A percentile compares a stretch with the other conserved stretches of the same genome.
phyloP scores from a whole-genome alignment of 2,329 filamentous ascomycete species.

The Phaeomoniella chlamydospora region DNA sequence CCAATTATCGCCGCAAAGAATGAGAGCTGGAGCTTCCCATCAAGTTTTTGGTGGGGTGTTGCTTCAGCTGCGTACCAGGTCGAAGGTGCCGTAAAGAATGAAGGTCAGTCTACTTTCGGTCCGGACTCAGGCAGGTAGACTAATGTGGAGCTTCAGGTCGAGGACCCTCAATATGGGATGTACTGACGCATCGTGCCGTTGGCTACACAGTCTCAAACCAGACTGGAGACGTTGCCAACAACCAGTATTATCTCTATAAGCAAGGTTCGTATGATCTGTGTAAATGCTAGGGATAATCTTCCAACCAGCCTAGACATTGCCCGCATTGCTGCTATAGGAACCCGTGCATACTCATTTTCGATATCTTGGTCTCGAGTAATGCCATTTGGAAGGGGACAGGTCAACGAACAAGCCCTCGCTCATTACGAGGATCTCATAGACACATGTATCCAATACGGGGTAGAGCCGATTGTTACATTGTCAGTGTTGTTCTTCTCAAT shows the following conservation, averaged over 20 bases:
- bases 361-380: slow-evolving; percentile 35
- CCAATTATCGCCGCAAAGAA: slow-evolving; percentile 1
- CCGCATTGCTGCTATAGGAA: slow-evolving; percentile 22
- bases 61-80: slow-evolving; percentile 28
- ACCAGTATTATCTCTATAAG: slow-evolving; percentile 36
- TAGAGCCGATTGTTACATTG: slow-evolving; percentile 30
- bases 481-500: neutral
- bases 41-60: slow-evolving; percentile 28
- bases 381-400: slow-evolving; percentile 30
- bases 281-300: neutral
- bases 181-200: slow-evolving; percentile 17
- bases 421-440: slow-evolving; percentile 36
- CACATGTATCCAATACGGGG: slow-evolving; percentile 24
- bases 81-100: slow-evolving; percentile 26
- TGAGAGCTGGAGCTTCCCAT: slow-evolving; percentile 15
- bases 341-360: slow-evolving; percentile 27
- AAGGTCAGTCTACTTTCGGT: slow-evolving; percentile 20
- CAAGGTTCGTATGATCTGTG: slow-evolving; percentile 10
- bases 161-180: slow-evolving; percentile 23
- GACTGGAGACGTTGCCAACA: slow-evolving; percentile 34
- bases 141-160: slow-evolving; percentile 8
- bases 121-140: neutral
- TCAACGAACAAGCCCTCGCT: slow-evolving; percentile 30
- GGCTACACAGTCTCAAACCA: slow-evolving; percentile 15
- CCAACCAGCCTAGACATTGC: slow-evolving; percentile 17